Evolutionary conservation across 208 protist genomes (phyloP), one percentile per base, ranked within the genome.

Genomic region (Trypanosoma platydactyli): DNA sequence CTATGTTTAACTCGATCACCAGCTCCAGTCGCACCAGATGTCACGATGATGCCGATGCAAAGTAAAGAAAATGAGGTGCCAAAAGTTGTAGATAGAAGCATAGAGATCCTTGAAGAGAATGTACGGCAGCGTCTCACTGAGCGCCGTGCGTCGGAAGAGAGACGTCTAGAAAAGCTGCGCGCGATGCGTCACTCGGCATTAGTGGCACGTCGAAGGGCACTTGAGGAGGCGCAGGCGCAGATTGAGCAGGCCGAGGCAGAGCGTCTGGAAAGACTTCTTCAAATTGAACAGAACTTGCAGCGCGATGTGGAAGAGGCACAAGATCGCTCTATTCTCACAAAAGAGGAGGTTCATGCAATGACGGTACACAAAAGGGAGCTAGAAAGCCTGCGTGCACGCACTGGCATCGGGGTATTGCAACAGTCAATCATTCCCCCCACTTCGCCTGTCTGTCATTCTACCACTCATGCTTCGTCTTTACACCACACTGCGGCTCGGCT

Each of bases 291-390:
- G 1, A 35, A 57, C 0, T 13, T 25, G n/a, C 33, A 20, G 7
- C 35, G 49, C n/a, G n/a, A 20, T 38, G 22, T 48, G 33, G 60
- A 16, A n/a, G 49, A 33, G 38, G 30, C 20, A 5, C 49, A 66
- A 33, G 5, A 66, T 30, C 35, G 11, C 24, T 49, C 33, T 22
- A 25, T 22, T 44, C 46, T 48, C 38, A 66, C 60, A 9, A 35
- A 49, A 12, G 60, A 48, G 38, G 60, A 66, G 42, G 1, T 57
- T 35, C 30, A 22, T 41, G 60, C 60, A 20, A 66, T 66, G 18
- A 49, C 46, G 49, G 49, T 38, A 0, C 60, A 66, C 25, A 12
- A n/a, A 25, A 42, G 48, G 22, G 60, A 25, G 35, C 60, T 66
- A 0, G 15, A 15, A n/a, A 22, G 6, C 20, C 30, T 66, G 16